phyloP scores from a whole-genome alignment of 2,329 filamentous ascomycete genomes.

The Furcasterigmium furcatum region DNA sequence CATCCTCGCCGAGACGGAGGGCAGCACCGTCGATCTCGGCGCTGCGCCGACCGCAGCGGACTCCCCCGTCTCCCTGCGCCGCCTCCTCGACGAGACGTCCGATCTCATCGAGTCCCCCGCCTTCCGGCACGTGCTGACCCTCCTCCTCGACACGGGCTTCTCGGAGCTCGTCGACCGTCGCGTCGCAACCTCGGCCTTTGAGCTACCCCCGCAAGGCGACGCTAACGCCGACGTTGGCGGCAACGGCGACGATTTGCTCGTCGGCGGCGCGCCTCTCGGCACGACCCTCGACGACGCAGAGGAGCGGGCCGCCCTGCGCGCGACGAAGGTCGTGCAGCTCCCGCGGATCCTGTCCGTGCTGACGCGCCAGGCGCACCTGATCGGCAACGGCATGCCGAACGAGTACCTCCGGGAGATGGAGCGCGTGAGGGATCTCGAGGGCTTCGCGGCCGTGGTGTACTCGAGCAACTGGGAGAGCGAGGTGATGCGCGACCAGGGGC shows the following conservation, averaged over 20 bases:
- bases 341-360: conserved; percentile 88
- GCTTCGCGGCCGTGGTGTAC: conserved; percentile 84
- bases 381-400: conserved; percentile 74
- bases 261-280: conserved; percentile 79
- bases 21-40: conserved; percentile 32
- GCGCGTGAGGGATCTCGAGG: conserved; percentile 70
- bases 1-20: conserved; percentile 51
- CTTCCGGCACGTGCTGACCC: conserved; percentile 81
- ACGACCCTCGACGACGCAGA: conserved; percentile 62
- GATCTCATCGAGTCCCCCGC: conserved; percentile 93
- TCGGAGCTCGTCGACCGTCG: conserved; percentile 79
- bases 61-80: conserved; percentile 63
- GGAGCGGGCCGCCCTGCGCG: conserved; percentile 10
- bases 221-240: conserved; percentile 34
- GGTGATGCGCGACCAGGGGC: conserved; percentile 44
- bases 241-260: conserved; percentile 83
- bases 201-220: conserved; percentile 37
- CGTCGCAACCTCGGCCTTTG: conserved; percentile 76
- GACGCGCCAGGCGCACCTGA: conserved; percentile 84
- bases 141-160: conserved; percentile 85
- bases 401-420: conserved; percentile 75
- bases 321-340: conserved; percentile 64
- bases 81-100: conserved; percentile 90
- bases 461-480: conserved; percentile 77
- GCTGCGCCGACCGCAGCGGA: conserved; percentile 20